Evolutionary conservation across 108 stramenopile species (phyloP), one percentile per base, ranked within the genome.

Genomic region (Bacterosira constricta): DNA sequence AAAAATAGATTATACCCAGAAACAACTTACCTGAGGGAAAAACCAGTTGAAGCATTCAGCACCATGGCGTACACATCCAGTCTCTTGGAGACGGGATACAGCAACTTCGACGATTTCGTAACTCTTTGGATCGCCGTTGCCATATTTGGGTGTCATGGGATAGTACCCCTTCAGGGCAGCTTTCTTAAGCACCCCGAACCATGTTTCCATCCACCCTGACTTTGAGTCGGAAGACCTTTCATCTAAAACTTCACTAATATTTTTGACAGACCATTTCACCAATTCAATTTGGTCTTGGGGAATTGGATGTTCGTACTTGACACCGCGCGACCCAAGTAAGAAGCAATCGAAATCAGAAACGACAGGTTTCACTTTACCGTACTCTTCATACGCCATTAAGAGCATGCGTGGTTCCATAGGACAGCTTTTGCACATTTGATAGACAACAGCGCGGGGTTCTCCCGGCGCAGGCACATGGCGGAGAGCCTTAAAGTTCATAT

Each of bases 1-100:
- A 44, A 27, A 37, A 63, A 44, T 26, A 21, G 13, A 63, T 21
- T 25, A 18, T 21, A 17, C 45, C 21, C 25, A 27, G 8, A 21
- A 17, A 32, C 7, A 29, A 44, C 15, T 26, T 51, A 45, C 27
- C 69, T 84, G 75, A 20, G 83, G 87, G 51, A 88, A 88, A 52
- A 80, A 82, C 59, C 63, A 83, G 57, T 88, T 88, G 80, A 83
- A 88, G 41, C 87, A 88, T 49, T 88, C 87, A 3, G 87, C 83
- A 21, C 87, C 87, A 54, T 88, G 87, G 0, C 87, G 77, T 3
- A 88, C 87, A 47, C 79, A 80, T 15, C 87, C 87, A 12, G 69
- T 77, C 10, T 63, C 57, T 6, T 67, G 27, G 2, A 85, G 69
- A 10, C 79, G 47, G 25, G 69, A 44, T 4, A 80, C 83, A 6